Conservation (phyloP, 163 green algal species). For the Chlorella variabilis region DNA sequence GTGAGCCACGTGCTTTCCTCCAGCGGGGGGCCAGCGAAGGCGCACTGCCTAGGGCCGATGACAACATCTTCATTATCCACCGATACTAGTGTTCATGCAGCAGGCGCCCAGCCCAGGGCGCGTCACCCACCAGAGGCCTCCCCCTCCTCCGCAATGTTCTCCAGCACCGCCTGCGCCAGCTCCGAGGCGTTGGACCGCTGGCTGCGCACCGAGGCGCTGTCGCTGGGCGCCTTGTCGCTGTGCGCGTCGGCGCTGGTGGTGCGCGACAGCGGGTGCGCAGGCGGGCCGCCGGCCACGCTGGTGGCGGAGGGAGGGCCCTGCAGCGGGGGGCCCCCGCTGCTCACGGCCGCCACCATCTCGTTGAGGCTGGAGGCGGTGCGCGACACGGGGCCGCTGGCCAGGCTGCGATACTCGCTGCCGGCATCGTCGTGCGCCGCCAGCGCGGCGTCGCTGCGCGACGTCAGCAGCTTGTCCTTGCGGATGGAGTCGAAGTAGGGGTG, state of each 20-base stretch:
- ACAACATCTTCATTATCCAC: too few species aligned
- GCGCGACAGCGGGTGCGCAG: slow-evolving; percentile 16
- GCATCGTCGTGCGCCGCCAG: slow-evolving; percentile 22
- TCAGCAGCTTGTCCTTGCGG: slow-evolving; percentile 52
- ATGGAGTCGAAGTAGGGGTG: slow-evolving; percentile 93
- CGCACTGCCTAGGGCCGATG: too few species aligned
- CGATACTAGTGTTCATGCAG: too few species aligned
- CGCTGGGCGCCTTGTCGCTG: slow-evolving; percentile 5
- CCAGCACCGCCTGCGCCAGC: slow-evolving; percentile 21
- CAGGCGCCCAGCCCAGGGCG: too few species aligned
- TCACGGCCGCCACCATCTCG: not conserved
- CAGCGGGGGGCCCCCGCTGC: not conserved
- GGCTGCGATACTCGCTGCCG: slow-evolving; percentile 12
- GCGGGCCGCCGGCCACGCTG: slow-evolving; percentile 1
- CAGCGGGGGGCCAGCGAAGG: too few species aligned
- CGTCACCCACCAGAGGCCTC: slow-evolving; percentile 11
- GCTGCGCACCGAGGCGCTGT: slow-evolving; percentile 9
- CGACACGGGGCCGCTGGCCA: slow-evolving; percentile 3
- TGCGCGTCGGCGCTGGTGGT: slow-evolving; percentile 1
- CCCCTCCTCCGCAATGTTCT: slow-evolving; percentile 37
- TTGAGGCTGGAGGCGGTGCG: slow-evolving; percentile 32
- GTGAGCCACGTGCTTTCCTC: too few species aligned
- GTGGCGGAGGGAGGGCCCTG: not conserved
- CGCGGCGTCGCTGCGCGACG: slow-evolving; percentile 42
- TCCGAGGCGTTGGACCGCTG: slow-evolving; percentile 31